These are phyloP conservation scores for Stereocaulon alpinum DNA, from an alignment of 495 filamentous ascomycete genomes.

Conservation along the genomic window DNA sequence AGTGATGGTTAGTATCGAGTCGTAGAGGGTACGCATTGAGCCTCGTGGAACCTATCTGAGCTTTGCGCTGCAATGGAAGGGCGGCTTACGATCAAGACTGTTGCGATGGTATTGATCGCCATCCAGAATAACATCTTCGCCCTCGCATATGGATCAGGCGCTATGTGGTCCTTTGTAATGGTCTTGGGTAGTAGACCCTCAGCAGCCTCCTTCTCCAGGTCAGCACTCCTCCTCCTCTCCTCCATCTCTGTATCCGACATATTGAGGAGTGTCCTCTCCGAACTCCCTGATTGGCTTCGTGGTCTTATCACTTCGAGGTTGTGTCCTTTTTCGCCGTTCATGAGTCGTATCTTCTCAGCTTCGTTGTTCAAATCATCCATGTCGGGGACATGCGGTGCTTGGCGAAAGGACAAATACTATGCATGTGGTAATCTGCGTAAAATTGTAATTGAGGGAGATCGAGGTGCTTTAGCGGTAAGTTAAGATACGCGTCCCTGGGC, in stretches of 20 bases:
- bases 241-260: conserved; percentile 21
- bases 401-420: not conserved
- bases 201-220: conserved; percentile 17
- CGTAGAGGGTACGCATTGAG: not conserved
- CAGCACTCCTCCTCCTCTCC: conserved; percentile 11
- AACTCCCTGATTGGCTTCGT: conserved; percentile 14
- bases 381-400: not conserved
- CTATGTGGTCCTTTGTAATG: conserved; percentile 19
- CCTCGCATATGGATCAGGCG: conserved; percentile 16
- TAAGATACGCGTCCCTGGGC: not conserved
- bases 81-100: conserved; percentile 22
- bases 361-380: conserved; percentile 14
- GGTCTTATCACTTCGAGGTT: not conserved
- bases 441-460: not conserved
- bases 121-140: conserved; percentile 21
- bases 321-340: conserved; percentile 1
- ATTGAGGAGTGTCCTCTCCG: conserved; percentile 17
- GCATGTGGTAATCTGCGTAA: not conserved
- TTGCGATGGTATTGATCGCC: conserved; percentile 21
- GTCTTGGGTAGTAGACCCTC: conserved; percentile 11
- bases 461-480: not conserved
- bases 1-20: conserved; percentile 3
- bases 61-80: not conserved
- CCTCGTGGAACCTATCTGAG: not conserved
- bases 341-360: conserved; percentile 6